Base-by-base conservation (phyloP, 768 basidiomycete genomes). In the Leccinum incarnatum region DNA sequence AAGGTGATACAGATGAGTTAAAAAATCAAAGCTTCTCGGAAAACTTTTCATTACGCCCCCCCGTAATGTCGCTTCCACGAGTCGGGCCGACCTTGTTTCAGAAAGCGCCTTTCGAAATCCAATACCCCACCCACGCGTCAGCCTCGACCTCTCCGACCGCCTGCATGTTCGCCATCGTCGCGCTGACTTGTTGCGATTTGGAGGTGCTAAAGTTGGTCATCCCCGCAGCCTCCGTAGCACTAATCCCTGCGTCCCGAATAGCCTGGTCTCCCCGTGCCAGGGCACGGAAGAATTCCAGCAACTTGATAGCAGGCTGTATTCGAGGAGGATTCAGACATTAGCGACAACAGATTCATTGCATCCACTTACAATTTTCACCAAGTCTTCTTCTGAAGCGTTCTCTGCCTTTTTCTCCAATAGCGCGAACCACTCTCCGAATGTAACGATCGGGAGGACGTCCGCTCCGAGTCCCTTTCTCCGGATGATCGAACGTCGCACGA, bases 401-500 rank as follows among this genome's bases (percentile, higher is more conserved):
- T 64, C 58, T 0, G 62, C 65, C 50, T 55, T 64, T 11, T 57
- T 54, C 51, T 71, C 68, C 48, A 78, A 56, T 8, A 55, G 32
- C 4, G 59, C 49, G n/a, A 76, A 64, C 78, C 78, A 79, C 1
- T 76, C 73, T 0, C 29, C 54, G 27, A 72, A 75, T 0, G 77
- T 67, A 4, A 77, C 65, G 48, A 77, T 56, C 1, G 71, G 69
- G 2, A 79, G 65, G 9, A 50, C 37, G 7, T 55, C 11, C 50
- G 53, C 27, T 1, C 36, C 51, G 0, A 62, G 54, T 27, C 9
- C 40, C 46, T 60, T 61, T 11, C 45, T 67, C 51, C 45, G 54
- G 46, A 65, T 56, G 55, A 65, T 58, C 7, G 65, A 48, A 7
- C 56, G 55, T 29, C 57, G 65, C 17, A 79, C 62, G 5, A 56